Evolutionary conservation across 257 asterid genomes (phyloP).

Genomic region (Osmanthus fragrans): DNA sequence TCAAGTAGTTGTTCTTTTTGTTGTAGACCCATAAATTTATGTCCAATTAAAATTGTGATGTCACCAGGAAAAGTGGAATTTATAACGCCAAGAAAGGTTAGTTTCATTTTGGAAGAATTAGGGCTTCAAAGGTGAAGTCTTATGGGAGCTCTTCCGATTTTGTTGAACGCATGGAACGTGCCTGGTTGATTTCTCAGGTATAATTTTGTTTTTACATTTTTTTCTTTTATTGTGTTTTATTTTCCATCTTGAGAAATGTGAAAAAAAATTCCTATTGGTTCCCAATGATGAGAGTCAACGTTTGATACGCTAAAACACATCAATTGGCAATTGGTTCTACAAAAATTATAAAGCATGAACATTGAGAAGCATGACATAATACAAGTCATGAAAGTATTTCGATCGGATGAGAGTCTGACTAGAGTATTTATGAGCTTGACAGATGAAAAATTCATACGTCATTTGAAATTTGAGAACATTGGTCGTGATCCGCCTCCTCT

Average conservation of each 20-base stretch:
- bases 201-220: neutral
- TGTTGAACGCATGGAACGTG: slow-evolving; percentile 72
- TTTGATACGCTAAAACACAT: no score
- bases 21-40: slow-evolving; percentile 29
- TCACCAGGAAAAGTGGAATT: slow-evolving; percentile 17
- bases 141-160: slow-evolving; percentile 55
- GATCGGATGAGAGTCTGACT: no score
- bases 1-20: slow-evolving; percentile 26
- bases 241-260: slow-evolving; percentile 2
- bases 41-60: slow-evolving; percentile 9
- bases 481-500: no score
- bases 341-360: no score
- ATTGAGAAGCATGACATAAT: no score
- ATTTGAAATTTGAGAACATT: no score
- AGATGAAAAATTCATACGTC: no score
- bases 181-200: slow-evolving; percentile 93
- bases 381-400: no score
- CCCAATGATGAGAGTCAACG: no score
- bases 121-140: slow-evolving; percentile 76
- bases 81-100: slow-evolving; percentile 23
- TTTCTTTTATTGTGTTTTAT: neutral
- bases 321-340: no score
- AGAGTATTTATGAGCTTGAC: no score
- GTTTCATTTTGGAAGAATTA: slow-evolving; percentile 25
- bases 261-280: no score